A percentile compares a stretch with the other conserved stretches of the same genome.
phyloP scores from a whole-genome alignment of 1,284 basidiomycete genomes.

The Ceratobasidium sp. region DNA sequence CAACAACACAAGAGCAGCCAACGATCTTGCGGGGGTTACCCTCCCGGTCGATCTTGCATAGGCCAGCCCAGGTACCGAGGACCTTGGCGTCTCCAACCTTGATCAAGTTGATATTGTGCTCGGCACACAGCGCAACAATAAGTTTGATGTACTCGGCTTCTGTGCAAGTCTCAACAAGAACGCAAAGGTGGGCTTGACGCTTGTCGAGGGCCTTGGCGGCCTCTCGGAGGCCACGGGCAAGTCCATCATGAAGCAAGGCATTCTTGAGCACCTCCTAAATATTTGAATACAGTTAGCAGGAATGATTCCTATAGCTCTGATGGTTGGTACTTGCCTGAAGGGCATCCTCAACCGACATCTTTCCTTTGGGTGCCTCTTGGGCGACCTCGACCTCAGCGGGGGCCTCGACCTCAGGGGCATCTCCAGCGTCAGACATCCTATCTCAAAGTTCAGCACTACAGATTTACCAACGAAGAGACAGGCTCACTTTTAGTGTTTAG shows the following conservation, averaged over 20 bases:
- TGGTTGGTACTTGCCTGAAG: constrained; percentile 75
- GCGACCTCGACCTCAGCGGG: constrained; percentile 83
- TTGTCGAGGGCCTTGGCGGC: constrained; percentile 98
- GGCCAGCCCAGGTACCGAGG: constrained; percentile 97
- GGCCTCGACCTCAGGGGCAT: constrained; percentile 82
- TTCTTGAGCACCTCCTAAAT: constrained; percentile 91
- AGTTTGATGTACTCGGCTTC: constrained; percentile 99
- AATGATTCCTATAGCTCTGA: background rate
- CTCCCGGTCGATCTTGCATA: constrained; percentile 99
- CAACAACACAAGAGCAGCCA: constrained; percentile 96
- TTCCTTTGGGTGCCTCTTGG: constrained; percentile 89
- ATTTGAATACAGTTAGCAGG: background rate
- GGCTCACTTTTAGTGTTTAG: constrained; percentile 53
- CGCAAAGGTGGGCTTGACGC: constrained; percentile 98
- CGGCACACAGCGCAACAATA: constrained; percentile 98
- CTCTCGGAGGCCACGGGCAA: constrained; percentile 97
- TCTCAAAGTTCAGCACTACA: background rate
- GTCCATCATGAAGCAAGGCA: constrained; percentile 96
- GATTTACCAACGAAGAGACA: constrained; percentile 34
- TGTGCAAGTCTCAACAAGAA: constrained; percentile 98
- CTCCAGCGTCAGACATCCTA: constrained; percentile 99
- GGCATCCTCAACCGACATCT: constrained; percentile 96
- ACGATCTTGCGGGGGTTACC: constrained; percentile 98
- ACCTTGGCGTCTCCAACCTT: constrained; percentile 98
- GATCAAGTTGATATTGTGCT: constrained; percentile 99